Evolutionary conservation across 352 stramenopile species (phyloP).

Genomic region (Globisporangium uncinulatum): DNA sequence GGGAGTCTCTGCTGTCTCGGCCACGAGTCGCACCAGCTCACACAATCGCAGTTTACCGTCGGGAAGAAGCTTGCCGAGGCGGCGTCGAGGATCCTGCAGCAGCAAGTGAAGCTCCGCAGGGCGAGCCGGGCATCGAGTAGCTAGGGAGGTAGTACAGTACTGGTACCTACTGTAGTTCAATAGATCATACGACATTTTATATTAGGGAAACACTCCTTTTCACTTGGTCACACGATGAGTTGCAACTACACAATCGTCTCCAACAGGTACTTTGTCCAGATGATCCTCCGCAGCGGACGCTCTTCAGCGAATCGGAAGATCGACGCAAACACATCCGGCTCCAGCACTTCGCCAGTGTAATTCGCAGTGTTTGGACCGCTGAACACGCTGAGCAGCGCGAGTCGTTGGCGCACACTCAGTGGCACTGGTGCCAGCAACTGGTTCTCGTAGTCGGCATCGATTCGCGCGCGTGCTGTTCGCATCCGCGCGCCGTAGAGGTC

Average conservation of each 20-base stretch:
- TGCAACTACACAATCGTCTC: background rate
- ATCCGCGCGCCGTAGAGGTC: background rate
- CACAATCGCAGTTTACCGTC: conserved; percentile 11
- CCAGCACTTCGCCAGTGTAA: background rate
- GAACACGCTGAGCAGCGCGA: background rate
- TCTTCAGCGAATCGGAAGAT: background rate
- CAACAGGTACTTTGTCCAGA: background rate
- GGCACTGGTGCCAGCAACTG: background rate
- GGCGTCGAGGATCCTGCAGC: conserved; percentile 8
- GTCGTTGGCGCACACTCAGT: background rate
- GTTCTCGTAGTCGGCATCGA: background rate
- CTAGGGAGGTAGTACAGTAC: too few species aligned
- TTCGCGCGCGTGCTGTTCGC: too few species aligned
- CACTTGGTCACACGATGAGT: too few species aligned
- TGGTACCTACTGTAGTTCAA: too few species aligned
- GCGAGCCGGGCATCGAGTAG: background rate
- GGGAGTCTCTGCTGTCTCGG: conserved; percentile 15
- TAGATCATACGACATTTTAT: too few species aligned
- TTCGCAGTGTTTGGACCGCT: background rate
- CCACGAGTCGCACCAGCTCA: conserved; percentile 7
- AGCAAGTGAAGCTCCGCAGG: background rate
- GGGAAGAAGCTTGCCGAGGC: conserved; percentile 11
- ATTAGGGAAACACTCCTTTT: too few species aligned
- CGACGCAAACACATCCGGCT: too few species aligned
- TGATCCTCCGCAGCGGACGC: background rate